A percentile compares a stretch with the other conserved stretches of the same genome.
phyloP scores from a whole-genome alignment of 2,329 filamentous ascomycete genomes.

The Pleomassaria siparia region DNA sequence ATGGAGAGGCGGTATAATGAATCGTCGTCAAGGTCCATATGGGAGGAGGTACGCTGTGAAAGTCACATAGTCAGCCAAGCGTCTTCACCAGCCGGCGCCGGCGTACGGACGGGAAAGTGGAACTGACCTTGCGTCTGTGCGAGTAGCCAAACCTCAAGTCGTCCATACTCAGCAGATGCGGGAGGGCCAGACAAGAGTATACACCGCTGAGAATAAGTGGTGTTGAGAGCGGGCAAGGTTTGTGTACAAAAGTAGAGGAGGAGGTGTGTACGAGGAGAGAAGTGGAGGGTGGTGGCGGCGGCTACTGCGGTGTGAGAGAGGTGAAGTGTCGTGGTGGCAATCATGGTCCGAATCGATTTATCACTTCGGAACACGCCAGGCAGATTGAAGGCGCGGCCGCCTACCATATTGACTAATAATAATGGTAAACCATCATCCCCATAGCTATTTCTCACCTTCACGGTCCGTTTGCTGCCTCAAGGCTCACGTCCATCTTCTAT shows the following conservation, averaged over 20 bases:
- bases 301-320: neutral
- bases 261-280: neutral
- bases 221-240: slow-evolving; percentile 3
- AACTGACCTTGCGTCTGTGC: slow-evolving; percentile 39
- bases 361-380: slow-evolving; percentile 6
- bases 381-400: neutral
- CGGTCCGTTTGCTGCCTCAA: neutral
- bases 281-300: slow-evolving; percentile 4
- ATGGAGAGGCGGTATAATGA: slow-evolving; percentile 12
- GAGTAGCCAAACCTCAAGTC: slow-evolving; percentile 33
- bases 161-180: slow-evolving; percentile 35
- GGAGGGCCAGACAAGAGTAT: slow-evolving; percentile 1
- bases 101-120: slow-evolving; percentile 3
- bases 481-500: neutral
- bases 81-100: neutral
- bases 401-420: neutral
- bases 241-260: neutral
- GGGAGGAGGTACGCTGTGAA: slow-evolving; percentile 36
- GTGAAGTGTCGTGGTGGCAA: slow-evolving; percentile 14
- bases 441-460: neutral
- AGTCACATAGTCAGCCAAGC: slow-evolving; percentile 2
- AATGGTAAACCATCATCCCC: neutral
- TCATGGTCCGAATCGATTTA: slow-evolving; percentile 12
- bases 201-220: neutral
- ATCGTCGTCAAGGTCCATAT: slow-evolving; percentile 32